These are phyloP conservation scores for Parachaetomium inaequale DNA, from an alignment of 495 filamentous ascomycete genomes.

Conservation along the genomic window DNA sequence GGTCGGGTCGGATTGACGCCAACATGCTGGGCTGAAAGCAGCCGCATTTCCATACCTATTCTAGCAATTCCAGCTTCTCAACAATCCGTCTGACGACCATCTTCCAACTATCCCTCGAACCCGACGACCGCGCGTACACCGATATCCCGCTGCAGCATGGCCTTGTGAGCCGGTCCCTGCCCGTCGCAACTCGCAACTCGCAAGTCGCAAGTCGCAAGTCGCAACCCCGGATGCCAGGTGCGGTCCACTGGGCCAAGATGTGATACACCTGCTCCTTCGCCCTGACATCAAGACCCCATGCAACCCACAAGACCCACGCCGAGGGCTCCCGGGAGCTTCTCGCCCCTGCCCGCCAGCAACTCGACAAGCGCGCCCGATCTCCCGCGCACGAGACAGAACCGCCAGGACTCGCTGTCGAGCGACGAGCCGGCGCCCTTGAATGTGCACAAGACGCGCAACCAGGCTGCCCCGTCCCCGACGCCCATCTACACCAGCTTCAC, in stretches of 20 bases:
- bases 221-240: slow-evolving; percentile 11
- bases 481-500: slow-evolving; percentile 39
- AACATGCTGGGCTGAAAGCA: not conserved
- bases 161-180: not conserved
- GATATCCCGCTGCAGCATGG: not conserved
- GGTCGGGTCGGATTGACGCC: slow-evolving; percentile 1
- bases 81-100: not conserved
- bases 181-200: not conserved
- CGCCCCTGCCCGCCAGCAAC: slow-evolving; percentile 41
- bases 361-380: slow-evolving; percentile 31
- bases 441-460: slow-evolving; percentile 27
- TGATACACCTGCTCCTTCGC: slow-evolving; percentile 4
- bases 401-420: slow-evolving; percentile 45
- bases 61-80: not conserved
- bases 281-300: slow-evolving; percentile 29
- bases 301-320: slow-evolving; percentile 47
- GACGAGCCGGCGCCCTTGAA: slow-evolving; percentile 40
- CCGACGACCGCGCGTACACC: not conserved
- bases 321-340: slow-evolving; percentile 55
- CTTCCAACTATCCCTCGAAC: not conserved
- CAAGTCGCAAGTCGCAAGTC: not conserved
- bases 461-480: slow-evolving; percentile 25
- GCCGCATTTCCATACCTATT: too few species aligned
- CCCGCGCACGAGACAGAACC: slow-evolving; percentile 35
- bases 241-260: slow-evolving; percentile 30